A percentile compares a stretch with the other conserved stretches of the same genome.
Evolutionary conservation across 805 yeast species (phyloP).

Genomic region (Tetrapisispora namnaoensis): DNA sequence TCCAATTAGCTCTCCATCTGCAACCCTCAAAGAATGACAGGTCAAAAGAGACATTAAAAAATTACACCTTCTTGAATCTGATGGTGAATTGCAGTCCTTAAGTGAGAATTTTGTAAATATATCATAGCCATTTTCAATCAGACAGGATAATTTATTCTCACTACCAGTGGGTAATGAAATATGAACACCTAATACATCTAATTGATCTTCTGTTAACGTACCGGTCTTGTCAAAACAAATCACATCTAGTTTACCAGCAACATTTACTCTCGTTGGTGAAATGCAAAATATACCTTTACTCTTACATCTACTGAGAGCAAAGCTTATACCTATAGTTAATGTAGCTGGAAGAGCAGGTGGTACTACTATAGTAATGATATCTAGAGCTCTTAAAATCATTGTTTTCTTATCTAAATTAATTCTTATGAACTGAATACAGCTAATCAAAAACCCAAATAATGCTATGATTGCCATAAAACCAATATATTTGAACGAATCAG

Average conservation of each 20-base stretch:
- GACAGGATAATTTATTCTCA: slow-evolving; percentile 19
- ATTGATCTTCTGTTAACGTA: slow-evolving; percentile 91
- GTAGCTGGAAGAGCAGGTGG: slow-evolving; percentile 99
- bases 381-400: slow-evolving; percentile 83
- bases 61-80: slow-evolving; percentile 22
- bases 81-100: slow-evolving; percentile 23
- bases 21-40: slow-evolving; percentile 77
- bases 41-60: slow-evolving; percentile 38
- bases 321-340: slow-evolving; percentile 89
- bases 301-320: slow-evolving; percentile 72
- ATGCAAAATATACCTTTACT: slow-evolving; percentile 71
- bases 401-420: slow-evolving; percentile 59
- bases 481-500: slow-evolving; percentile 90
- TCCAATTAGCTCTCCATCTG: slow-evolving; percentile 76
- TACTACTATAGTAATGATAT: slow-evolving; percentile 89
- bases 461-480: slow-evolving; percentile 92
- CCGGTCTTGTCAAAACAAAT: slow-evolving; percentile 96
- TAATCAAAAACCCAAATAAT: slow-evolving; percentile 67
- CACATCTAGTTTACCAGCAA: slow-evolving; percentile 90
- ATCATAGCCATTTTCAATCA: slow-evolving; percentile 16
- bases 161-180: slow-evolving; percentile 15
- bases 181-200: slow-evolving; percentile 73
- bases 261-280: slow-evolving; percentile 86
- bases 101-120: slow-evolving; percentile 23
- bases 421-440: slow-evolving; percentile 72